Evolutionary conservation across 352 stramenopile species (phyloP).

Genomic region (Globisporangium iwayamae): DNA sequence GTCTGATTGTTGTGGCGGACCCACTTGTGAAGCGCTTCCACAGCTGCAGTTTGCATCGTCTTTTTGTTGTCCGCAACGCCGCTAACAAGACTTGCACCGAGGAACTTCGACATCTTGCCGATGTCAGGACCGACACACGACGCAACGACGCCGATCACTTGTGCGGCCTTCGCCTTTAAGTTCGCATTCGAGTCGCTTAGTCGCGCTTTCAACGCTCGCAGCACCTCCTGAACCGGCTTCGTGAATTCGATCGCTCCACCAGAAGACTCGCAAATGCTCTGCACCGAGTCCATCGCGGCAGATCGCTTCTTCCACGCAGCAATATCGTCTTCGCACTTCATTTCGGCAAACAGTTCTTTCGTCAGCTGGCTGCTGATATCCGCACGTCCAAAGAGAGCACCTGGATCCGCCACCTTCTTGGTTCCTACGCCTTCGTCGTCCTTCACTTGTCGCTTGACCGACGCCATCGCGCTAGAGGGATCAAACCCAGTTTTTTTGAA

Average conservation of each 20-base stretch:
- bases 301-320: slow-evolving; percentile 82
- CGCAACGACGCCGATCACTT: slow-evolving; percentile 78
- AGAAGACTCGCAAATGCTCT: slow-evolving; percentile 74
- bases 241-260: slow-evolving; percentile 83
- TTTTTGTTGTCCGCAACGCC: slow-evolving; percentile 89
- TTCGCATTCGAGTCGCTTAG: slow-evolving; percentile 86
- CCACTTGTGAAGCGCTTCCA: slow-evolving; percentile 84
- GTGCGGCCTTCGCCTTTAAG: slow-evolving; percentile 80
- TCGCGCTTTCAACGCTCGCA: slow-evolving; percentile 72
- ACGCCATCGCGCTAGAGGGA: slow-evolving; percentile 45
- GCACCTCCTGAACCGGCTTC: slow-evolving; percentile 71
- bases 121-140: slow-evolving; percentile 75
- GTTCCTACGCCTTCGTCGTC: slow-evolving; percentile 45
- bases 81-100: slow-evolving; percentile 60
- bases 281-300: slow-evolving; percentile 75
- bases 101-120: slow-evolving; percentile 76
- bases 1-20: slow-evolving; percentile 74
- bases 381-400: slow-evolving; percentile 65
- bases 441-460: slow-evolving; percentile 68
- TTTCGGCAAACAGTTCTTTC: slow-evolving; percentile 82
- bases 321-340: slow-evolving; percentile 86
- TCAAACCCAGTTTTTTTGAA: slow-evolving; percentile 84
- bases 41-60: slow-evolving; percentile 71
- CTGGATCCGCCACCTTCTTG: slow-evolving; percentile 34
- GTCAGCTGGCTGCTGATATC: slow-evolving; percentile 81